These are phyloP conservation scores for Chaetomium tenue DNA, from an alignment of 495 filamentous ascomycete species.

Conservation along the genomic window DNA sequence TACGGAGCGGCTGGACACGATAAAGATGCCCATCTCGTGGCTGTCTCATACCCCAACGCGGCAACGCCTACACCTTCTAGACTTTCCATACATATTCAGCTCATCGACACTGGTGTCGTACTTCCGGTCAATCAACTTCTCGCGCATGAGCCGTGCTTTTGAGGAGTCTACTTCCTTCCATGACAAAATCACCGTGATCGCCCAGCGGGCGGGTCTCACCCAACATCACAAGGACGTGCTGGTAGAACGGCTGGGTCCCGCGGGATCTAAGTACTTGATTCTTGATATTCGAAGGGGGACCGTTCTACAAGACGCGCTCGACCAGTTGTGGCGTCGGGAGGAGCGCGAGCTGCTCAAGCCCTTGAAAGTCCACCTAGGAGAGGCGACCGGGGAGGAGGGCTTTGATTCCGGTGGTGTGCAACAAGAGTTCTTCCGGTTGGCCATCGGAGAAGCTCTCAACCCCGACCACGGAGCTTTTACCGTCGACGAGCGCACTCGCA, in stretches of 20 bases:
- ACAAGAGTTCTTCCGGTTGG: conserved; percentile 88
- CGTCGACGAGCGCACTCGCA: conserved; percentile 65
- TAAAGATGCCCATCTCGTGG: conserved; percentile 76
- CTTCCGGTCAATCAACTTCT: conserved; percentile 86
- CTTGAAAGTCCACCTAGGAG: conserved; percentile 82
- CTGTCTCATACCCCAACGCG: conserved; percentile 55
- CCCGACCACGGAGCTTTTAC: conserved; percentile 74
- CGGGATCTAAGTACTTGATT: conserved; percentile 70
- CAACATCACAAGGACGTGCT: conserved; percentile 50
- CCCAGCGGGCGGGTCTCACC: conserved; percentile 49
- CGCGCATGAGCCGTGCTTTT: conserved; percentile 72
- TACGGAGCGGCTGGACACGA: conserved; percentile 70
- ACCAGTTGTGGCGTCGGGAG: conserved; percentile 85
- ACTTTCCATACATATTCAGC: conserved; percentile 78
- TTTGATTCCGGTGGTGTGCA: conserved; percentile 92
- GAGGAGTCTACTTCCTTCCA: conserved; percentile 66
- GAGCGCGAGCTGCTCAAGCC: conserved; percentile 78
- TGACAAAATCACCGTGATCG: conserved; percentile 59
- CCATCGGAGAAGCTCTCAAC: conserved; percentile 72
- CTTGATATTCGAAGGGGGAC: conserved; percentile 69
- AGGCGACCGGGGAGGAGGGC: conserved; percentile 79
- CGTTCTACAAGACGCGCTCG: conserved; percentile 73
- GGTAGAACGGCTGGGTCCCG: conserved; percentile 59
- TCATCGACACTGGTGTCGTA: conserved; percentile 71
- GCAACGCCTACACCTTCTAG: conserved; percentile 70